These are phyloP conservation scores for Coccomyxa subellipsoidea DNA, from an alignment of 163 green algal species.

Conservation along the genomic window DNA sequence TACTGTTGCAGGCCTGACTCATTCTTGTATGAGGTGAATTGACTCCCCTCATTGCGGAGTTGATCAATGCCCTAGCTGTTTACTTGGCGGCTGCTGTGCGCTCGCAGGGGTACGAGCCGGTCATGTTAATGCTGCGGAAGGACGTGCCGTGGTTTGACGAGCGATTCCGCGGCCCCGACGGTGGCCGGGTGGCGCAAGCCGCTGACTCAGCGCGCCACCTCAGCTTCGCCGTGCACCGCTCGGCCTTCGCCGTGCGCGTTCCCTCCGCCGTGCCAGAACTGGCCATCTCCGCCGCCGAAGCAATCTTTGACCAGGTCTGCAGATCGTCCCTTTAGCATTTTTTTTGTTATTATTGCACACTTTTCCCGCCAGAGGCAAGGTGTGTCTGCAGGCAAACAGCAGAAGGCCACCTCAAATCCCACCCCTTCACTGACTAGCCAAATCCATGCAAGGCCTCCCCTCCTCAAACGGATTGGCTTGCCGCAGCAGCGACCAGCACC, in stretches of 20 bases:
- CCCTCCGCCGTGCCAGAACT: background rate
- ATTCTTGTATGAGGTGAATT: no score
- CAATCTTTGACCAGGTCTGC: background rate
- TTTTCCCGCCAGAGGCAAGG: no score
- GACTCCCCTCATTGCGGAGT: no score
- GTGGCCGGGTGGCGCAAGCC: slow-evolving; percentile 54
- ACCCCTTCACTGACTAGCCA: no score
- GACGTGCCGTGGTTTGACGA: slow-evolving; percentile 55
- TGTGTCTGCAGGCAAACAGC: no score
- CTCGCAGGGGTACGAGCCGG: slow-evolving; percentile 56
- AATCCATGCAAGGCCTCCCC: no score
- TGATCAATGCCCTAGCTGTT: no score
- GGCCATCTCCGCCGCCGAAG: background rate
- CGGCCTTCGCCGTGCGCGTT: background rate
- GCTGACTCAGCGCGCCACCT: slow-evolving; percentile 41
- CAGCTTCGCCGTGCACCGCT: slow-evolving; percentile 44
- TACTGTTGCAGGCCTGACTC: no score
- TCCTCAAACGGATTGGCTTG: no score
- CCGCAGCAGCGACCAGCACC: no score
- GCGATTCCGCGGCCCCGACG: slow-evolving; percentile 52
- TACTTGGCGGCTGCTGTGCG: background rate
- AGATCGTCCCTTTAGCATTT: background rate
- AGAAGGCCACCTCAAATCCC: no score
- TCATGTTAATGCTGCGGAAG: slow-evolving; percentile 42
- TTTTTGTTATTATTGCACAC: background rate